Evolutionary conservation across 345 rosid genomes (phyloP), one percentile per base, ranked within the genome.

Genomic region (Eucalyptus regnans): DNA sequence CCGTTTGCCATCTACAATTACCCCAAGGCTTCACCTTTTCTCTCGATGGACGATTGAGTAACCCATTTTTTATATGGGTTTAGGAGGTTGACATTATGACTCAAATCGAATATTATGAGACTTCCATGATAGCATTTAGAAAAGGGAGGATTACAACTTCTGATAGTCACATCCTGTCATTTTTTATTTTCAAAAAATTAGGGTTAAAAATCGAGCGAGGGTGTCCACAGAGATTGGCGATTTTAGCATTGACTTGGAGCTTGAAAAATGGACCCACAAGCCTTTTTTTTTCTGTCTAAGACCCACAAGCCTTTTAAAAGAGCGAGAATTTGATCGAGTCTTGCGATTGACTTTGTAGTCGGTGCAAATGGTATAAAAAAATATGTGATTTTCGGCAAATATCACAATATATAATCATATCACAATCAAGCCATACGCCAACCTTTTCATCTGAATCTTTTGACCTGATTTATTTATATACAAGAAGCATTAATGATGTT

Each of bases 51-150:
- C 33, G 5, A 14, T 17, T 9, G 17, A 29, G 37, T n/a, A 14
- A 29, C 17, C 17, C 5, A 2, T 33, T 33, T 64, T 64, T 64
- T n/a, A 0, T 64, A 31, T n/a, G 37, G 17, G 6, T 64, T 62
- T 7, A 62, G 33, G 71, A 17, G 18, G 1, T 7, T 9, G 9
- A 64, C 1, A 8, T 15, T 2, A 0, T 8, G 1, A 64, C 41
- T 64, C 3, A 15, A n/a, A 64, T 64, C 0, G 2, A n/a, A 64
- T n/a, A 15, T 64, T 64, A 16, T 14, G 76, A 15, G 76, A n/a
- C 41, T 16, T 64, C 8, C 8, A 7, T n/a, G 76, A n/a, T n/a
- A 0, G 8, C 20, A 16, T 7, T n/a, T 17, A 14, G 18, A 64
- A 16, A 25, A 17, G 56, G 56, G 9, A 51, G 31, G n/a, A 27